Evolutionary conservation across 768 basidiomycete species (phyloP), one percentile per base, ranked within the genome.

Genomic region (Termitomyces sp.): DNA sequence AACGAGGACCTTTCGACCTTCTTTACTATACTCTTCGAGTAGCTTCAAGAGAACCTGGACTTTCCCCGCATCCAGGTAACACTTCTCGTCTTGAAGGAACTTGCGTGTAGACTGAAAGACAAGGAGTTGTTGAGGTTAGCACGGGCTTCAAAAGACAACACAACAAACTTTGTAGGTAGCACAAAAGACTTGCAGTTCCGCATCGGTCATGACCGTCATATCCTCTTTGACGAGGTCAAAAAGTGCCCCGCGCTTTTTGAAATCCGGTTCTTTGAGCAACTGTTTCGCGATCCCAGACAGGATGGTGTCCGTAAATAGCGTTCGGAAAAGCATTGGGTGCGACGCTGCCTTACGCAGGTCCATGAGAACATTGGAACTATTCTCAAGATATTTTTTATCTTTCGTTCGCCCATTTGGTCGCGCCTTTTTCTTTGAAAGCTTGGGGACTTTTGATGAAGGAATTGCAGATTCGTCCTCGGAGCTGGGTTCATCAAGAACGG

Each of bases 191-290:
- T 97, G 93, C 36, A 99, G 78, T 73, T 98, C 97, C 8, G 94
- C 89, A 72, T 99, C 97, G 44, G 94, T 96, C 96, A 98, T 98
- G 20, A 97, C 89, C 64, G 91, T 85, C 91, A 99, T 93, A 71
- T 99, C 97, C 71, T 99, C 97, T 68, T 93, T 92, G 51, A 99
- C 93, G 60, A 87, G 83, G 33, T 95, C 84, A 65, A 86, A 91
- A 44, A 91, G 69, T 8, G 89, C 88, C 0, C 86, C 86, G 16
- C 89, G 84, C 70, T 87, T 90, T 73, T 85, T 89, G 73, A 94
- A 98, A 66, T 96, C 93, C 4, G 91, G 87, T 69, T 98, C 96
- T 70, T 93, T 93, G 69, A 98, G 72, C 52, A 97, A 79, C 52
- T 88, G 85, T 67, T 83, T 91, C 7, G 96, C 84, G 61, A 98